Conservation (phyloP, 768 basidiomycete genomes). For the Hericium rajendrae region DNA sequence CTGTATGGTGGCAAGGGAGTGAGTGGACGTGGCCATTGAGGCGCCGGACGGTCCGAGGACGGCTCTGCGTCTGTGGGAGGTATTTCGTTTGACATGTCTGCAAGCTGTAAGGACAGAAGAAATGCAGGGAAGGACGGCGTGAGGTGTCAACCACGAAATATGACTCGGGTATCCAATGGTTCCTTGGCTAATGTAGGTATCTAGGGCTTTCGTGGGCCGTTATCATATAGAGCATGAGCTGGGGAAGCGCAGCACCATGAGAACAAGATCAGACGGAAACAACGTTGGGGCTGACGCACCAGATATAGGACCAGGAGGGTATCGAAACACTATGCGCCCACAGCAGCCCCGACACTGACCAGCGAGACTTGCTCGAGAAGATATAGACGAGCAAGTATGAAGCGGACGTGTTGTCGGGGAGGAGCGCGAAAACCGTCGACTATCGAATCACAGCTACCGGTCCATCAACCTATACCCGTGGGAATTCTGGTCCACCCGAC, state of each 20-base stretch:
- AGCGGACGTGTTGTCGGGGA: too few species aligned
- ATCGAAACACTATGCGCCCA: too few species aligned
- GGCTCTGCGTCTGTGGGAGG: neutral
- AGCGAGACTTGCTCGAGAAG: too few species aligned
- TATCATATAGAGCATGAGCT: neutral
- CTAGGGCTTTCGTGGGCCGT: neutral
- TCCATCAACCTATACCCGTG: neutral
- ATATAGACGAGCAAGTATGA: too few species aligned
- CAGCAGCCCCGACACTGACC: too few species aligned
- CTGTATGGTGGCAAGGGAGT: constrained; percentile 66
- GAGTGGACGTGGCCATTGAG: constrained; percentile 55
- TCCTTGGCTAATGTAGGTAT: neutral
- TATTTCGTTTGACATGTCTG: constrained; percentile 3
- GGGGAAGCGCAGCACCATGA: neutral
- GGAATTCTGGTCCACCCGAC: neutral
- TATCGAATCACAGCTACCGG: neutral
- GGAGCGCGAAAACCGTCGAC: neutral
- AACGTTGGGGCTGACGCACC: too few species aligned
- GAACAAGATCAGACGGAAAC: neutral
- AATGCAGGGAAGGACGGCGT: neutral
- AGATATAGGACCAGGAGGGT: too few species aligned
- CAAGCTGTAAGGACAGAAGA: neutral
- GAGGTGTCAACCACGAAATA: neutral
- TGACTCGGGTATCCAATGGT: neutral
- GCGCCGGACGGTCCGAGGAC: constrained; percentile 4